phyloP scores from a whole-genome alignment of 2,329 filamentous ascomycete species.

The Claviceps arundinis region DNA sequence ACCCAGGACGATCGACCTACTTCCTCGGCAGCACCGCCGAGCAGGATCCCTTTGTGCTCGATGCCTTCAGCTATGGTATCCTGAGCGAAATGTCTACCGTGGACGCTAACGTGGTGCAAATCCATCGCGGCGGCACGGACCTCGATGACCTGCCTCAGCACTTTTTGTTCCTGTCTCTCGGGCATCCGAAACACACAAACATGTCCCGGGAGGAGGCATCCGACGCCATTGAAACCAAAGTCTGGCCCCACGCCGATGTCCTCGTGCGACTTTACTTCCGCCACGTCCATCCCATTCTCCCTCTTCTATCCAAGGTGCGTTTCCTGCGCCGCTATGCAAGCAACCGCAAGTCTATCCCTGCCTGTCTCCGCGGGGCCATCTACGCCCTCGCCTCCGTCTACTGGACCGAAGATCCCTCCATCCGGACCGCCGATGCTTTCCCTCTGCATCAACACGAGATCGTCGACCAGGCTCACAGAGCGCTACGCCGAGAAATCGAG shows the following conservation, averaged over 20 bases:
- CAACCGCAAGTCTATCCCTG: constrained; percentile 26
- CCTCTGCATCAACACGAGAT: constrained; percentile 28
- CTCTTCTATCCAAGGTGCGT: constrained; percentile 29
- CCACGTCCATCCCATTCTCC: constrained; percentile 30
- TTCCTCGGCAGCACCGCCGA: constrained; percentile 31
- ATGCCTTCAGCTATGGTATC: constrained; percentile 32
- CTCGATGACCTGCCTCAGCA: constrained; percentile 28
- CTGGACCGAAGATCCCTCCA: constrained; percentile 4
- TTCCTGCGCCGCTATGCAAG: constrained; percentile 26
- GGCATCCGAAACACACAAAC: constrained; percentile 30
- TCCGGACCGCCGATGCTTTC: constrained; percentile 4
- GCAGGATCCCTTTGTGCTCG: constrained; percentile 32
- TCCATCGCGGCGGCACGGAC: constrained; percentile 21
- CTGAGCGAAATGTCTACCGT: constrained; percentile 30
- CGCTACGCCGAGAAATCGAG: constrained; percentile 31
- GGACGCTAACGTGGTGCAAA: constrained; percentile 31
- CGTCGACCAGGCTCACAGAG: constrained; percentile 26
- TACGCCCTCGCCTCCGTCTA: constrained; percentile 27
- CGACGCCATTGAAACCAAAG: constrained; percentile 27
- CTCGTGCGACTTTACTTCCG: constrained; percentile 32
- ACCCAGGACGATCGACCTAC: constrained; percentile 27
- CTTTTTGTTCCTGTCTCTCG: constrained; percentile 30
- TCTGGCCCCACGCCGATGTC: constrained; percentile 25
- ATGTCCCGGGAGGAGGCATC: constrained; percentile 24
- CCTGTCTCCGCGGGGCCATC: constrained; percentile 30